Base-by-base conservation (phyloP, 306 rosid species). In the Rubus parviflorus region DNA sequence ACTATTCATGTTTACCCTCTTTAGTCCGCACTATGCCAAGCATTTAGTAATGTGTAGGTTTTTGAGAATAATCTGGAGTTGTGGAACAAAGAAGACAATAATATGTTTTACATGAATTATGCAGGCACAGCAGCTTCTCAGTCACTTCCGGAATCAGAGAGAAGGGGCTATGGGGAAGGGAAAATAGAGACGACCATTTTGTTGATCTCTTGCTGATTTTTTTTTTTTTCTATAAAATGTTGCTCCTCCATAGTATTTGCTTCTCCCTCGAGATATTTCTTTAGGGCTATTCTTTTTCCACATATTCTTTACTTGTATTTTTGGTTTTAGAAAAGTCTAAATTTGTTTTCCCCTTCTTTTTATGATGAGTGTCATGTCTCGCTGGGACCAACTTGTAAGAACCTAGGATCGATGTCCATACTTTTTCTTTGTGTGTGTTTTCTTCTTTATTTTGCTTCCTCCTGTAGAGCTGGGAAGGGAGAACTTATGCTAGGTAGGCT, bases 91-190 rank as follows among this genome's bases (percentile, higher is more conserved):
- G 42, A 42, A 56, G 74, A 51, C 74, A 17, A 58, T 77, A 5
- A 23, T 46, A 51, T 35, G 47, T 20, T 16, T 4, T 61, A 77
- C 61, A 61, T 56, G 19, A 62, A 51, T 41, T 14, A 72, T 85
- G 89, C 92, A 93, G 98, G 98, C 97, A 77, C 98, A 88, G 43
- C 97, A 93, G 82, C 96, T 93, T 81, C 97, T 93, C 68, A 87
- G 98, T 69, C 93, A 93, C 84, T 93, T 93, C 79, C 92, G 98
- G 57, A 90, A 82, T 78, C 96, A 88, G 76, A 84, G 98, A 54
- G 96, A 91, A 79, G 90, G 84, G 79, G 83, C 86, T 13, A 72
- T 80, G 35, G 90, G 85, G 77, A 93, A 89, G 81, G 92, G 88
- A 73, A 93, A 87, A 76, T 83, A 49, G 82, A 48, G 60, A 65